Evolutionary conservation across 1,139 yeast genomes (phyloP).

Genomic region (Yamadazyma blattariae): DNA sequence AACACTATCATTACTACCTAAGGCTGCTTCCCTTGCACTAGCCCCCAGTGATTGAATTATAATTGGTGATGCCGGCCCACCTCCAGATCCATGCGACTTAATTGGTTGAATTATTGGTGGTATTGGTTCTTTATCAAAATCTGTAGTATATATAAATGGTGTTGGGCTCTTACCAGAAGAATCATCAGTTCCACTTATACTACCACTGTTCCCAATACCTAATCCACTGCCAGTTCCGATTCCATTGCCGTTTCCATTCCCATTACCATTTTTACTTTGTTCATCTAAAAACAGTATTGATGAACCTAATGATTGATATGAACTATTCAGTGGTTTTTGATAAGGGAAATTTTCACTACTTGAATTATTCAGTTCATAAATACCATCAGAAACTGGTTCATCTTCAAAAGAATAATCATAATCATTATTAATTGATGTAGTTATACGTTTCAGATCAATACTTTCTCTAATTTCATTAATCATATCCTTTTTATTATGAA

Average conservation of each 20-base stretch:
- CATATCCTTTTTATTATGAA: slow-evolving; percentile 8
- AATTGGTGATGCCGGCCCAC: slow-evolving; percentile 17
- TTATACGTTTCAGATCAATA: slow-evolving; percentile 24
- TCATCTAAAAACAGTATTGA: slow-evolving; percentile 6
- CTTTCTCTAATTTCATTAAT: slow-evolving; percentile 26
- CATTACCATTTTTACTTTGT: background rate
- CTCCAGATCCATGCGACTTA: slow-evolving; percentile 10
- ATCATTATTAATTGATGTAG: slow-evolving; percentile 9
- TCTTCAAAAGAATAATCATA: slow-evolving; percentile 5
- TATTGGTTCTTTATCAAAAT: slow-evolving; percentile 3
- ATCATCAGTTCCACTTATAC: background rate
- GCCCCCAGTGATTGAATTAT: slow-evolving; percentile 18
- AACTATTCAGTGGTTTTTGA: slow-evolving; percentile 6
- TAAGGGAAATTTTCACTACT: slow-evolving; percentile 6
- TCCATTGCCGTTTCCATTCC: background rate
- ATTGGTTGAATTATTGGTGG: slow-evolving; percentile 11
- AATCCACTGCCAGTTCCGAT: background rate
- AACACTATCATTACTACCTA: slow-evolving; percentile 18
- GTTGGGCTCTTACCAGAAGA: background rate
- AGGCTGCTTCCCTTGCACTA: slow-evolving; percentile 16
- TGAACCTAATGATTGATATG: slow-evolving; percentile 15
- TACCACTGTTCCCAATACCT: background rate
- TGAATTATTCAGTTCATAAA: slow-evolving; percentile 8
- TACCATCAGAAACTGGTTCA: slow-evolving; percentile 2
- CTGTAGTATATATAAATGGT: slow-evolving; percentile 4